These are phyloP conservation scores for Penicillium sumatraense DNA, from an alignment of 2,329 filamentous ascomycete species.

Conservation along the genomic window DNA sequence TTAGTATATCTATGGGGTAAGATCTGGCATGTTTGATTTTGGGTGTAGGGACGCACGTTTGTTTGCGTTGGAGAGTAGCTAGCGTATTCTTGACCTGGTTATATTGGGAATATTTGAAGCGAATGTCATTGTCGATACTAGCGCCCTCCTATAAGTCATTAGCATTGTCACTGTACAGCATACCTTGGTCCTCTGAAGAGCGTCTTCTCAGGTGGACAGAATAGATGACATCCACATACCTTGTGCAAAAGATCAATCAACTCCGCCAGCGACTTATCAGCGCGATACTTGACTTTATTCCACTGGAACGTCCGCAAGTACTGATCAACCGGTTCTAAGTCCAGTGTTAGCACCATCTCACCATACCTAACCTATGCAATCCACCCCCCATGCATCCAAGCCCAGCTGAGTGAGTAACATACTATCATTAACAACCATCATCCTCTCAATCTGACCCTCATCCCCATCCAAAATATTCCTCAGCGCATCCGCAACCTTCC, in stretches of 20 bases:
- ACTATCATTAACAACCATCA: conserved; percentile 96
- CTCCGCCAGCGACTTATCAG: conserved; percentile 86
- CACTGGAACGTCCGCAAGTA: conserved; percentile 88
- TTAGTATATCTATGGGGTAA: not conserved
- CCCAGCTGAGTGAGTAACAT: conserved; percentile 41
- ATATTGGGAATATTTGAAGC: conserved; percentile 92
- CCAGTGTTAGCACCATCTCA: conserved; percentile 8
- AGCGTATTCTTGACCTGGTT: conserved; percentile 87
- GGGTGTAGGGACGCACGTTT: conserved; percentile 66
- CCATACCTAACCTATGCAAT: not conserved
- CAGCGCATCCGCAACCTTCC: conserved; percentile 86
- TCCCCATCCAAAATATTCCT: conserved; percentile 81
- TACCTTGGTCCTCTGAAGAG: no score
- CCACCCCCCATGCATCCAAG: no score
- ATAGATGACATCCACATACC: conserved; percentile 53
- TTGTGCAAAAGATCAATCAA: conserved; percentile 88
- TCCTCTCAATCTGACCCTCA: conserved; percentile 78
- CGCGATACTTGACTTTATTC: conserved; percentile 97
- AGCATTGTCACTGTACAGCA: no score
- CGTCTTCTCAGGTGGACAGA: no score
- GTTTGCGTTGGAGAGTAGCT: conserved; percentile 78
- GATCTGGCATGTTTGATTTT: not conserved
- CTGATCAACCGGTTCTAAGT: conserved; percentile 86
- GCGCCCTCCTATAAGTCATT: conserved; percentile 76
- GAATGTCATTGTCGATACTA: conserved; percentile 94